phyloP scores from a whole-genome alignment of 2,329 filamentous ascomycete genomes.

The Ophiocordyceps polyrhachis-furcata region DNA sequence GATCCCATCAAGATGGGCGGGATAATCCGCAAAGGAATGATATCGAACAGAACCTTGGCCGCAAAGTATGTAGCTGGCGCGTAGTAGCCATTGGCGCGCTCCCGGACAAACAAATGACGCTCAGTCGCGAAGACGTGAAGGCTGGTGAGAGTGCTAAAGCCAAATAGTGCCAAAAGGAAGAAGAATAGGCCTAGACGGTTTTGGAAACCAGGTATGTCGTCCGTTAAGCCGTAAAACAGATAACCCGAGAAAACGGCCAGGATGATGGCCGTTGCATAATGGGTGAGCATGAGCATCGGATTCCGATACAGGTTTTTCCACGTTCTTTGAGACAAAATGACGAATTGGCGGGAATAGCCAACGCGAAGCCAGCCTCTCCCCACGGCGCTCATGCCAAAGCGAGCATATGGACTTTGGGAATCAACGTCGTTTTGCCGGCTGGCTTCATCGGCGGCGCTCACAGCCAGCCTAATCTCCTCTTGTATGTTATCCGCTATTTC shows the following conservation, averaged over 20 bases:
- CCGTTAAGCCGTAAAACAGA: constrained; percentile 88
- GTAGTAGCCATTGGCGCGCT: constrained; percentile 95
- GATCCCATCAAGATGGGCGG: constrained; percentile 89
- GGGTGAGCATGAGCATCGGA: constrained; percentile 93
- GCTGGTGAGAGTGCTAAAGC: constrained; percentile 88
- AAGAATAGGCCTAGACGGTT: constrained; percentile 95
- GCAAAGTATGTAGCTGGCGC: constrained; percentile 84
- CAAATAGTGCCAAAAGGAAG: constrained; percentile 87
- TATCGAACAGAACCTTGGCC: constrained; percentile 95
- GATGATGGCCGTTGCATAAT: constrained; percentile 92
- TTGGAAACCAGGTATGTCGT: constrained; percentile 94
- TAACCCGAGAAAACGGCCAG: constrained; percentile 88
- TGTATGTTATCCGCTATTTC: constrained; percentile 56
- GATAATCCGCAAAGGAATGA: constrained; percentile 81
- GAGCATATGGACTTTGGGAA: constrained; percentile 26
- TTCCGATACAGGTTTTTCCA: constrained; percentile 98
- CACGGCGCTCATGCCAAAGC: constrained; percentile 35
- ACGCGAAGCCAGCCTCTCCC: constrained; percentile 71
- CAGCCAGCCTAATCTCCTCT: constrained; percentile 59
- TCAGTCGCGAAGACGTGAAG: constrained; percentile 87
- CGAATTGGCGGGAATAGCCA: constrained; percentile 63
- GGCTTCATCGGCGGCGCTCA: constrained; percentile 42
- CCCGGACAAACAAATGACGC: constrained; percentile 74
- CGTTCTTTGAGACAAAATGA: constrained; percentile 74
- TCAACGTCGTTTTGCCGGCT: constrained; percentile 46